These are phyloP conservation scores for Rutidosis leptorrhynchoides DNA, from an alignment of 129 eudicot genomes.

Conservation along the genomic window DNA sequence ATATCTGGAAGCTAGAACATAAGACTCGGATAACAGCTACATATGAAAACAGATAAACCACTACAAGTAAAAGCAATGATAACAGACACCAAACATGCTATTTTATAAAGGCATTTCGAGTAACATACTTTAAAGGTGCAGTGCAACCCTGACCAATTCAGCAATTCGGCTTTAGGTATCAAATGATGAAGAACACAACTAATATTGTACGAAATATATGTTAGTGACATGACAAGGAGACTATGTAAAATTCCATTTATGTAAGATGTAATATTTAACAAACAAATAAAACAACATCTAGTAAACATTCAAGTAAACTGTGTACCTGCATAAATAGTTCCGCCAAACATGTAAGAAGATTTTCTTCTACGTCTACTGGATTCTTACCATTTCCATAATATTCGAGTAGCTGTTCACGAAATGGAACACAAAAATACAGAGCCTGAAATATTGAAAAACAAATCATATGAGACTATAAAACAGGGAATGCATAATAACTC, in stretches of 20 bases:
- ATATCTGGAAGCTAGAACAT: not conserved
- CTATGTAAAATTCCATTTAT: not conserved
- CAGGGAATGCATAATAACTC: not conserved
- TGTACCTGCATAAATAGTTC: conserved; percentile 61
- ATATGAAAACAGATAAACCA: not conserved
- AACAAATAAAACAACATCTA: not conserved
- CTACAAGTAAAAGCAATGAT: not conserved
- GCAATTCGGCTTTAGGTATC: not conserved
- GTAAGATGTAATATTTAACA: not conserved
- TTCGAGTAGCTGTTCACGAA: conserved; percentile 85
- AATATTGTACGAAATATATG: not conserved
- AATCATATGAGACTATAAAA: not conserved
- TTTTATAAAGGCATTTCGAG: not conserved
- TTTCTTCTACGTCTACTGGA: conserved; percentile 77
- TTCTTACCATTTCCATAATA: conserved; percentile 66
- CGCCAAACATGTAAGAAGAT: conserved; percentile 85
- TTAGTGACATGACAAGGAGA: not conserved
- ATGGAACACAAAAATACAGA: conserved; percentile 92
- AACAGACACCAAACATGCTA: conserved; percentile 1
- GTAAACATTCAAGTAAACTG: not conserved
- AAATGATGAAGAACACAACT: not conserved
- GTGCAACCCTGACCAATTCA: not conserved
- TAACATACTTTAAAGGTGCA: conserved; percentile 2
- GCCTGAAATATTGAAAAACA: conserved; percentile 46
- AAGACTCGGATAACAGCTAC: not conserved